A percentile compares a stretch with the other conserved stretches of the same genome.
Conservation (phyloP, 495 filamentous ascomycete species). For the Lichenothelia convexa region DNA sequence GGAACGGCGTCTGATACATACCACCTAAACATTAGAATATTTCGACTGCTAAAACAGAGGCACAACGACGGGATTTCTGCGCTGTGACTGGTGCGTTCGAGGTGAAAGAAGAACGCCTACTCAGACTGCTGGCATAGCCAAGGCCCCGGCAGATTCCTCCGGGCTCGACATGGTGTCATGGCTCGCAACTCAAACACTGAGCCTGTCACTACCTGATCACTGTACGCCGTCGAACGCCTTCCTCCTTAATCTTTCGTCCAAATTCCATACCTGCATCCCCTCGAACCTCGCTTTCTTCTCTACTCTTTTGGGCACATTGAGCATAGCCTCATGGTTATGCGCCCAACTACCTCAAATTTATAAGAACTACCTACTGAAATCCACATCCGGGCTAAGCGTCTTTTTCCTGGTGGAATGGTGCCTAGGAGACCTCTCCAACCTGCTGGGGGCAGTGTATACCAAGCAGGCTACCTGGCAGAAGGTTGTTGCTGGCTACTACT, state of each 20-base stretch:
- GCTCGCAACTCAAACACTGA: conserved; percentile 10
- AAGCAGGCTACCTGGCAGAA: conserved; percentile 54
- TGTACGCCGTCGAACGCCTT: conserved; percentile 45
- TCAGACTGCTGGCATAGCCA: too few species aligned
- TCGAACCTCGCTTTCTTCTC: conserved; percentile 48
- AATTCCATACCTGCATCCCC: conserved; percentile 48
- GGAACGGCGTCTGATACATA: too few species aligned
- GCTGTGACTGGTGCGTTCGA: too few species aligned
- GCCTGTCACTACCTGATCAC: conserved; percentile 33
- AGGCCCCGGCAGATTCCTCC: too few species aligned
- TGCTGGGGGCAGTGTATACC: conserved; percentile 47
- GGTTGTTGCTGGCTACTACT: conserved; percentile 48
- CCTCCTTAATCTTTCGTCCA: conserved; percentile 37
- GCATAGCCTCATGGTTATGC: conserved; percentile 59
- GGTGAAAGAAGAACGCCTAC: too few species aligned
- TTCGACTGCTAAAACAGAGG: too few species aligned
- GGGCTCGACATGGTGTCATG: conserved; percentile 14
- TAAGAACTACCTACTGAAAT: conserved; percentile 48
- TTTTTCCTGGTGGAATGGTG: conserved; percentile 57
- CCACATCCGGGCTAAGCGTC: conserved; percentile 48
- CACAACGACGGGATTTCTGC: too few species aligned
- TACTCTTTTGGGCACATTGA: conserved; percentile 41
- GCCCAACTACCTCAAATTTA: conserved; percentile 59
- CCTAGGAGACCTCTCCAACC: conserved; percentile 48
- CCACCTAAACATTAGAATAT: too few species aligned